phyloP scores from a whole-genome alignment of 73 alveolate genomes.

The Effrenium voratum region DNA sequence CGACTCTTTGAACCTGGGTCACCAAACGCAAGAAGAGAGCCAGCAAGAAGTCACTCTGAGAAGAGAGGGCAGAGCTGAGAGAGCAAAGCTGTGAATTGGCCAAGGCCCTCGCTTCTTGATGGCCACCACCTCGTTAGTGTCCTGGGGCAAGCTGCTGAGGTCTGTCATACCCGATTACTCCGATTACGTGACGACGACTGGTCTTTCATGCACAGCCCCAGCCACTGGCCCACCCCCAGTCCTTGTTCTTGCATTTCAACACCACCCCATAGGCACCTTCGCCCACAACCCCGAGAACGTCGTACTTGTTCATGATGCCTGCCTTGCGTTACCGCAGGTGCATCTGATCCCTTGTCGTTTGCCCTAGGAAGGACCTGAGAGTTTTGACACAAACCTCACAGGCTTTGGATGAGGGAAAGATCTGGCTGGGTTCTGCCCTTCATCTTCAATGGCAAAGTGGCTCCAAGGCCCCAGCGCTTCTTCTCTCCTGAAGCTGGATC shows the following conservation, averaged over 20 bases:
- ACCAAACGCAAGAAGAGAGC: too few relatives aligned
- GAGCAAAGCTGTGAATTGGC: too few relatives aligned
- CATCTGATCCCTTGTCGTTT: too few relatives aligned
- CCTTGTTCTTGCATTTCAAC: slow-evolving; percentile 97
- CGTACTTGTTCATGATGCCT: slow-evolving; percentile 97
- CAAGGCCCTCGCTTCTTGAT: slow-evolving; percentile 47
- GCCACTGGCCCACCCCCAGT: slow-evolving; percentile 10
- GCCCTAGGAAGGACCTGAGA: too few relatives aligned
- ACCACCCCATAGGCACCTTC: slow-evolving; percentile 99
- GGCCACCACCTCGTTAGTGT: slow-evolving; percentile 94
- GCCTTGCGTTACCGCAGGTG: too few relatives aligned
- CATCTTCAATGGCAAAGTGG: neutral
- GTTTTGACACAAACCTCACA: too few relatives aligned
- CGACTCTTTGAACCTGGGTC: slow-evolving; percentile 97
- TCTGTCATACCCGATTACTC: neutral
- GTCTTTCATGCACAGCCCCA: neutral
- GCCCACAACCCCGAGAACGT: slow-evolving; percentile 97
- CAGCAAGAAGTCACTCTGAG: too few relatives aligned
- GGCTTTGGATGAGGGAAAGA: too few relatives aligned
- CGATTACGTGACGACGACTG: neutral
- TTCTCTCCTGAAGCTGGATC: slow-evolving; percentile 1
- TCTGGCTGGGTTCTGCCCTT: too few relatives aligned
- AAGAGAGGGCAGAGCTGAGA: too few relatives aligned
- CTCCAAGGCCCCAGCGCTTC: neutral
- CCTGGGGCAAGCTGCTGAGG: neutral